Percentiles rank a stretch among this genome's conserved stretches.
phyloP scores from a whole-genome alignment of 2,329 filamentous ascomycete genomes.

The Fusarium sp. region DNA sequence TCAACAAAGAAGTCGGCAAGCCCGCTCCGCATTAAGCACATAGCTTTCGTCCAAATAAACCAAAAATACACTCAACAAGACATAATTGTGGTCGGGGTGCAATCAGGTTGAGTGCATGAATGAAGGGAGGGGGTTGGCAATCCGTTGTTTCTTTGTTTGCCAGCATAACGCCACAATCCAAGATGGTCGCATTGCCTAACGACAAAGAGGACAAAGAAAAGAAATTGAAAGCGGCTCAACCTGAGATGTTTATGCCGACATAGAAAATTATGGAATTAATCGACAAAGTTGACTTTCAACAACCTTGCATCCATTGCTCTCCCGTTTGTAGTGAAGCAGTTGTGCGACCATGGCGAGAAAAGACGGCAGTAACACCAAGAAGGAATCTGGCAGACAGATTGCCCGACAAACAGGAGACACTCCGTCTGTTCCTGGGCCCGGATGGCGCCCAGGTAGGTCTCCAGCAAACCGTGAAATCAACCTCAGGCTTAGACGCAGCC shows the following conservation, averaged over 20 bases:
- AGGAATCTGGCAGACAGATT: not conserved
- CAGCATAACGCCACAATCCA: constrained; percentile 29
- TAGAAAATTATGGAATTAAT: not conserved
- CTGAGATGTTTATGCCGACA: not conserved
- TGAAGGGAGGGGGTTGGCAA: not conserved
- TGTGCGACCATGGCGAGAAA: constrained; percentile 14
- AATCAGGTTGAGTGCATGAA: constrained; percentile 4
- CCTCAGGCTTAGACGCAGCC: constrained; percentile 17
- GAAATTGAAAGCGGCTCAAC: not conserved
- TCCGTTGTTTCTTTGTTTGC: constrained; percentile 38
- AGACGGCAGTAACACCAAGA: constrained; percentile 1
- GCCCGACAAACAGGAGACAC: not conserved
- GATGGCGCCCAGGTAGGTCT: constrained; percentile 40
- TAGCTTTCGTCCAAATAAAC: not conserved
- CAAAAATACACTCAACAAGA: constrained; percentile 6
- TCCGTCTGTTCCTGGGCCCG: not conserved
- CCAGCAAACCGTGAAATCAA: constrained; percentile 39
- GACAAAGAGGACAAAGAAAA: constrained; percentile 20
- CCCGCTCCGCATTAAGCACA: constrained; percentile 11
- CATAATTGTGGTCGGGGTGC: not conserved
- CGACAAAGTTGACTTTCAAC: not conserved
- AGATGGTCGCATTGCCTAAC: not conserved
- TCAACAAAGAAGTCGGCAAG: constrained; percentile 41
- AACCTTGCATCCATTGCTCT: not conserved
- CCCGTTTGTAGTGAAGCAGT: not conserved